Evolutionary conservation across 2,329 filamentous ascomycete genomes (phyloP), one percentile per base, ranked within the genome.

Genomic region (Fusarium miscanthi): DNA sequence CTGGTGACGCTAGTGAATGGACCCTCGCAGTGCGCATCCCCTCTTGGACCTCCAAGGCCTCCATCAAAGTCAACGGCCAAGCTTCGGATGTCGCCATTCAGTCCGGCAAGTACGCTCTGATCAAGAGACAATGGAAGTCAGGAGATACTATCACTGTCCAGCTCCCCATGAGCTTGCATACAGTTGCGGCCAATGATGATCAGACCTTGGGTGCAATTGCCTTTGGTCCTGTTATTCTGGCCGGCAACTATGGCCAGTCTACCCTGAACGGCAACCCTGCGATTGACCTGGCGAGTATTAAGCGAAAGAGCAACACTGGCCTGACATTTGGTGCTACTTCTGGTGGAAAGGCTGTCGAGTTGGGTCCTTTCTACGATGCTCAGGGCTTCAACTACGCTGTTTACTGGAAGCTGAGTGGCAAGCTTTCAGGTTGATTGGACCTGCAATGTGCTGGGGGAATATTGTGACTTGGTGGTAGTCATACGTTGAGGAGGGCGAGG

Each of bases 101-200:
- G 4, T 19, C 85, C 0, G 84, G 85, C 3, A 77, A 81, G 0
- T 87, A 87, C 60, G 81, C 83, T 7, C 76, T 78, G 0, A 62
- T 87, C 14, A 74, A 78, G 19, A 80, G 85, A 3, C 73, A 75
- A 0, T 88, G 86, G 86, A 70, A 41, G 1, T 79, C 81, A 0
- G 84, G 83, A 4, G 86, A 88, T 63, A 78, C 52, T 1, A 81
- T 88, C 7, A 79, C 78, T 0, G 73, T 88, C 8, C 80, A 76
- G n/a, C 74, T 87, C 6, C 85, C 85, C 0, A 86, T 87, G 84
- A 76, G 74, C 19, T 74, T 87, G 1, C 80, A 81, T 9, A 80
- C 80, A 0, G 73, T 88, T 3, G 65, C 81, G 1, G 84, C 86
- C n/a, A 87, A 87, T 60, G 86, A 88, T 59, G 80, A 87, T 37